A percentile compares a stretch with the other conserved stretches of the same genome.
Conservation (phyloP, 257 asterid species). For the Nicotiana tabacum region DNA sequence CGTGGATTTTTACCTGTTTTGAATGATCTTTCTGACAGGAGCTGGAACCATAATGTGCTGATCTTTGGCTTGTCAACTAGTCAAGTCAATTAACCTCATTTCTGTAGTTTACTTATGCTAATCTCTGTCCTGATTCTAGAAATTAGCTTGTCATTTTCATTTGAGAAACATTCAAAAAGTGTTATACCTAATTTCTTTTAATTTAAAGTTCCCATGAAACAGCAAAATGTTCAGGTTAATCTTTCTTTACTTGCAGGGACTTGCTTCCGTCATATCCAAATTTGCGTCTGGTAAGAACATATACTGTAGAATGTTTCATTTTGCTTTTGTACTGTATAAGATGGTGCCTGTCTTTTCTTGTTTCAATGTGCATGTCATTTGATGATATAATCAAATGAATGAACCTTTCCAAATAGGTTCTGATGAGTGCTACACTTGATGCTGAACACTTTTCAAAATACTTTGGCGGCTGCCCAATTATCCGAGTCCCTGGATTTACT, state of each 20-base stretch:
- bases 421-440: constrained; percentile 97
- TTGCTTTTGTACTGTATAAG: constrained; percentile 8
- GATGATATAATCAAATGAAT: background rate
- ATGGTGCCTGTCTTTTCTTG: background rate
- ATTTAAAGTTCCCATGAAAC: background rate
- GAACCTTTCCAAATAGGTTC: constrained; percentile 40
- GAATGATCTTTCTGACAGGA: constrained; percentile 8
- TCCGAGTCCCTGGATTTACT: constrained; percentile 90
- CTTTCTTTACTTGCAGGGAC: constrained; percentile 53
- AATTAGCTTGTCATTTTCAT: background rate
- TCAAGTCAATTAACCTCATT: constrained; percentile 8
- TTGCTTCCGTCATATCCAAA: constrained; percentile 79
- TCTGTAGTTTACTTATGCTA: background rate
- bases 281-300: constrained; percentile 69
- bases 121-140: background rate
- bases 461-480: constrained; percentile 84
- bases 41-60: constrained; percentile 4
- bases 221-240: background rate
- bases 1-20: background rate
- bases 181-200: background rate
- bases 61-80: background rate
- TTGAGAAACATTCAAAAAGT: background rate
- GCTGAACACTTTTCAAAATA: constrained; percentile 83
- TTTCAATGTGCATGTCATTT: background rate
- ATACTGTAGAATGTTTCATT: background rate